Conservation (phyloP, 1,139 yeast genomes). For the Suhomyces choctaworum region DNA sequence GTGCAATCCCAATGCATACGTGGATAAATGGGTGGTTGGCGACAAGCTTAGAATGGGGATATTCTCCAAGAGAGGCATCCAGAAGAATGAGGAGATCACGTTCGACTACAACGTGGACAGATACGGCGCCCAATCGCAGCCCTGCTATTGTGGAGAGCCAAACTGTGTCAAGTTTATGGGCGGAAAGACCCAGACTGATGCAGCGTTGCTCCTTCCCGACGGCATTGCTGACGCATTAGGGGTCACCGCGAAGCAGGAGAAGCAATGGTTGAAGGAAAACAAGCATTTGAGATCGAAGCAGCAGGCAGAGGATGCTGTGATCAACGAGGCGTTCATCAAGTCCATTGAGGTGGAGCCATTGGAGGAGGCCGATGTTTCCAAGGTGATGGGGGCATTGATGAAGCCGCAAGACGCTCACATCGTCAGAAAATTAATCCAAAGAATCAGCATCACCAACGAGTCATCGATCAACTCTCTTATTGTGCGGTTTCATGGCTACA, state of each 20-base stretch:
- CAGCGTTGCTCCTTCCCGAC: conserved; percentile 81
- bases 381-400: conserved; percentile 78
- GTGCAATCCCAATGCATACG: conserved; percentile 90
- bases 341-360: conserved; percentile 58
- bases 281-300: conserved; percentile 47
- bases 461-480: conserved; percentile 57
- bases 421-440: conserved; percentile 61
- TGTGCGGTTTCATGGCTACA: conserved; percentile 84
- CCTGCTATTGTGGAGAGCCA: conserved; percentile 91
- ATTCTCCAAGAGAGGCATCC: conserved; percentile 74
- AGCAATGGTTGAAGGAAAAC: conserved; percentile 64
- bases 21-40: conserved; percentile 97
- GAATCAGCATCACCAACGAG: conserved; percentile 61
- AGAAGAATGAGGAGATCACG: conserved; percentile 86
- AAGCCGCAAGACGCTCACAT: conserved; percentile 74
- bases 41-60: conserved; percentile 92
- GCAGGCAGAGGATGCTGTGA: conserved; percentile 57
- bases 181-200: conserved; percentile 94
- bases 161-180: conserved; percentile 94
- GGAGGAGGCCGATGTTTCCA: conserved; percentile 61
- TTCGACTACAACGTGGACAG: conserved; percentile 96
- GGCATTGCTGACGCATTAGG: conserved; percentile 85
- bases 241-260: conserved; percentile 59
- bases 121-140: conserved; percentile 92
- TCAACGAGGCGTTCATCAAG: conserved; percentile 65